Conservation (phyloP, 441 rosid species). For the Dalechampia spathulata region DNA sequence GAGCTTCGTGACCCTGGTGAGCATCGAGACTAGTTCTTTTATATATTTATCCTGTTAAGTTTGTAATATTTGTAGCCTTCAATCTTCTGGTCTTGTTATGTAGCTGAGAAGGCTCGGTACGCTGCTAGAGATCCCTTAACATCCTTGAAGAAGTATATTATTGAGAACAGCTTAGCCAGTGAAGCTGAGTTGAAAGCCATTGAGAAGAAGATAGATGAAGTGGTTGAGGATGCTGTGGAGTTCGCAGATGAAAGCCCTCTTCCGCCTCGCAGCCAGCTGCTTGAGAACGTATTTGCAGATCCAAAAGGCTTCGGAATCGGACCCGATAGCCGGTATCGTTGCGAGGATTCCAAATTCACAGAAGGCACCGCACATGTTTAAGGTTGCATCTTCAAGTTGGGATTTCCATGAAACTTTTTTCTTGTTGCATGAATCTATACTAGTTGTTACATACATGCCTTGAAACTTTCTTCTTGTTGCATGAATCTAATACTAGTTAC, state of each 20-base stretch:
- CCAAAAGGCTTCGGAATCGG: conserved; percentile 95
- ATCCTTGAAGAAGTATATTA: conserved; percentile 64
- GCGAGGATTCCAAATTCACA: conserved; percentile 97
- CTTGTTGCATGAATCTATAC: no score
- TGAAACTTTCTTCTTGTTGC: no score
- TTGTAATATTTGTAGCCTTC: background rate
- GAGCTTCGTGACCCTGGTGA: conserved; percentile 98
- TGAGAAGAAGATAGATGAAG: conserved; percentile 82
- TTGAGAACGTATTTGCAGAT: conserved; percentile 92
- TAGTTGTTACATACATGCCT: no score
- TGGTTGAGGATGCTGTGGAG: conserved; percentile 90
- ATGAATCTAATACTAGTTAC: no score
- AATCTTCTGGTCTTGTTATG: conserved; percentile 14
- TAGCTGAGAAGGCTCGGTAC: conserved; percentile 91
- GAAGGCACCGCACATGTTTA: conserved; percentile 95
- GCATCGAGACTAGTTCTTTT: conserved; percentile 4
- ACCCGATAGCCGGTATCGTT: conserved; percentile 87
- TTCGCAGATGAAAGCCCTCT: conserved; percentile 85
- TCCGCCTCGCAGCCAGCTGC: conserved; percentile 78
- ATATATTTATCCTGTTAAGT: background rate
- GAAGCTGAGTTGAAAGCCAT: conserved; percentile 82
- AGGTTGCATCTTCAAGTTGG: no score
- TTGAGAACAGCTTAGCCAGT: conserved; percentile 61
- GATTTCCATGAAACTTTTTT: no score
- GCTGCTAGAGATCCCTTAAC: conserved; percentile 89